Evolutionary conservation across 2,329 filamentous ascomycete species (phyloP).

Genomic region (Aspergillus fumigatus): DNA sequence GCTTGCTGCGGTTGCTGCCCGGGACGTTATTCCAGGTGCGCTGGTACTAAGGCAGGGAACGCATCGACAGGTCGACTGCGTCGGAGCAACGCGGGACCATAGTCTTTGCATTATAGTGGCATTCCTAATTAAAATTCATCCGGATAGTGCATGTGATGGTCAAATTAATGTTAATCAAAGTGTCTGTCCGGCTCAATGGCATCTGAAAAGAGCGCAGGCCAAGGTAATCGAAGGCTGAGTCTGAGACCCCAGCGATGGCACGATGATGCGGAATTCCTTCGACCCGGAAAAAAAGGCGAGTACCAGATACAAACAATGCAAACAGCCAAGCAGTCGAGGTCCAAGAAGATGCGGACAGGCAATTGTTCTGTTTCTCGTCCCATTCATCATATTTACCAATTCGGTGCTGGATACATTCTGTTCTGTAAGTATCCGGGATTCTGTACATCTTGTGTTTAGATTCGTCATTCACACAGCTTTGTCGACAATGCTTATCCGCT

Average conservation of each 20-base stretch:
- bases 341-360: slow-evolving; percentile 1
- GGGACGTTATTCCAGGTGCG: slow-evolving; percentile 32
- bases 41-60: slow-evolving; percentile 37
- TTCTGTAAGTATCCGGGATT: background rate
- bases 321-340: slow-evolving; percentile 21
- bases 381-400: background rate
- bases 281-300: slow-evolving; percentile 12
- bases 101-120: slow-evolving; percentile 41
- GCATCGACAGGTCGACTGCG: slow-evolving; percentile 39
- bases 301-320: slow-evolving; percentile 35
- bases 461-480: background rate
- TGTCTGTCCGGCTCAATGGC: slow-evolving; percentile 13
- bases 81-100: slow-evolving; percentile 39
- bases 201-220: slow-evolving; percentile 3
- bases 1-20: slow-evolving; percentile 32
- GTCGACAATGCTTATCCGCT: slow-evolving; percentile 23
- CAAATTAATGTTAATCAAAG: slow-evolving; percentile 8
- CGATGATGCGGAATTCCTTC: slow-evolving; percentile 1
- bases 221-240: background rate
- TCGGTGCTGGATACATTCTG: background rate
- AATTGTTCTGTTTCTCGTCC: background rate
- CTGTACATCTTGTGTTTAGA: background rate
- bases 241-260: slow-evolving; percentile 1
- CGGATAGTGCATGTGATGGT: background rate
- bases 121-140: slow-evolving; percentile 18